These are phyloP conservation scores for Torulaspora pretoriensis DNA, from an alignment of 1,139 yeast genomes.

Conservation along the genomic window DNA sequence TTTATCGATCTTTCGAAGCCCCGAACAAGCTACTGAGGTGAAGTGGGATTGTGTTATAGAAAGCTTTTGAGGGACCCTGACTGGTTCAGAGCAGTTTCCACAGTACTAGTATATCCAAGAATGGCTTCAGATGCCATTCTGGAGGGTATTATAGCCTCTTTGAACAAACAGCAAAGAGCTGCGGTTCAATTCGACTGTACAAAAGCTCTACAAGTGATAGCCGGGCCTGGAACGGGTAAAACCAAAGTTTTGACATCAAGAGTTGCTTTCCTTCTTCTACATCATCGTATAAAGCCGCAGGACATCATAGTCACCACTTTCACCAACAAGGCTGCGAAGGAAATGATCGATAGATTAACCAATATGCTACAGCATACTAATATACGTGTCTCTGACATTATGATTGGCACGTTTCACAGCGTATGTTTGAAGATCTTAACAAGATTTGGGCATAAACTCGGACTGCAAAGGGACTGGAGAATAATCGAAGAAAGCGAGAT, in stretches of 20 bases:
- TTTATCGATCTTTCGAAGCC: not conserved
- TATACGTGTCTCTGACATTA: conserved; percentile 41
- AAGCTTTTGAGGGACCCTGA: conserved; percentile 1
- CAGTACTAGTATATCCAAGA: not conserved
- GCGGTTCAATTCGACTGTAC: conserved; percentile 59
- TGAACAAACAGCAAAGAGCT: conserved; percentile 54
- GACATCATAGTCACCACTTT: conserved; percentile 80
- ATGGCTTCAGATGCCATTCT: conserved; percentile 12
- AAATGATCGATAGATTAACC: conserved; percentile 61
- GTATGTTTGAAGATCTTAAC: conserved; percentile 61
- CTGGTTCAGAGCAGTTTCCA: conserved; percentile 3
- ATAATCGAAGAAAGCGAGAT: conserved; percentile 70
- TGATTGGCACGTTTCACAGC: conserved; percentile 86
- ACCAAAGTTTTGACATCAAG: conserved; percentile 77
- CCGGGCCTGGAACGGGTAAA: conserved; percentile 91
- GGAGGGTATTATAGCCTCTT: conserved; percentile 21
- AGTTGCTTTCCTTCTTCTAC: conserved; percentile 62
- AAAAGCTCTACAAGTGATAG: conserved; percentile 65
- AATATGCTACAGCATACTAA: conserved; percentile 42
- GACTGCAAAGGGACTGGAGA: conserved; percentile 44
- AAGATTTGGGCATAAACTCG: conserved; percentile 52
- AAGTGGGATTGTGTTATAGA: not conserved
- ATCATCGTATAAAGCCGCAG: conserved; percentile 51
- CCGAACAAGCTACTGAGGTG: not conserved
- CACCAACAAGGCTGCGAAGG: conserved; percentile 85